These are phyloP conservation scores for Lasiodiplodia sp. DNA, from an alignment of 2,329 filamentous ascomycete genomes.

Conservation along the genomic window DNA sequence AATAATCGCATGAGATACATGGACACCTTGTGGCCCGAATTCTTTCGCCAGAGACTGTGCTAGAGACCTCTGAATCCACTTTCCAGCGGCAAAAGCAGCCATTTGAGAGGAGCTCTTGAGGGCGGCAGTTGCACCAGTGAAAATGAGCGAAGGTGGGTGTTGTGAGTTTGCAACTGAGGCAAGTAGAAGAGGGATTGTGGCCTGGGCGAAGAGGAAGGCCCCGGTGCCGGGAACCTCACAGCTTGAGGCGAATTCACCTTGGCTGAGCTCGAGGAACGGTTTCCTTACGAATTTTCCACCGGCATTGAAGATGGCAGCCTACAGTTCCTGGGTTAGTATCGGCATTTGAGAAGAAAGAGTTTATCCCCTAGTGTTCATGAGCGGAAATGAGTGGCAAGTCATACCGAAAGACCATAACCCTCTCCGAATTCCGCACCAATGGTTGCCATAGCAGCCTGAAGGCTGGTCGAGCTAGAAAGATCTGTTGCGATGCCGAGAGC, in stretches of 20 bases:
- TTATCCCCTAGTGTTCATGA: conserved; percentile 37
- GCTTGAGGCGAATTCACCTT: conserved; percentile 62
- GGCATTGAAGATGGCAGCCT: conserved; percentile 75
- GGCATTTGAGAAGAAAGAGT: background rate
- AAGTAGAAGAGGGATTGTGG: conserved; percentile 73
- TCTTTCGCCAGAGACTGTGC: conserved; percentile 80
- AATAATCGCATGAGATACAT: conserved; percentile 82
- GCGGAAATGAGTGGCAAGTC: background rate
- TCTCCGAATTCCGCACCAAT: conserved; percentile 67
- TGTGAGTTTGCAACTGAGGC: conserved; percentile 48
- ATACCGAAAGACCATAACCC: conserved; percentile 48
- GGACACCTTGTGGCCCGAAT: conserved; percentile 83
- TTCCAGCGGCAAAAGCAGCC: conserved; percentile 76
- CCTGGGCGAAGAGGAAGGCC: conserved; percentile 78
- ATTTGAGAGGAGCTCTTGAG: conserved; percentile 75
- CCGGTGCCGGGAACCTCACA: conserved; percentile 62
- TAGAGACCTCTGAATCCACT: conserved; percentile 79
- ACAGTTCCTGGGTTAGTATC: background rate
- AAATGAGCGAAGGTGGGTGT: conserved; percentile 79
- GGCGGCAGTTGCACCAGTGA: conserved; percentile 86
- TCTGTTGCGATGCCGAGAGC: conserved; percentile 76
- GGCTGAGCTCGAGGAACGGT: conserved; percentile 66
- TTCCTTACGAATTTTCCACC: conserved; percentile 65
- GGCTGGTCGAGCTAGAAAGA: conserved; percentile 61
- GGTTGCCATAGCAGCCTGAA: conserved; percentile 66